These are phyloP conservation scores for Umbelopsis sp. DNA, from an alignment of 192 early-diverging fungal genomes.

Conservation along the genomic window DNA sequence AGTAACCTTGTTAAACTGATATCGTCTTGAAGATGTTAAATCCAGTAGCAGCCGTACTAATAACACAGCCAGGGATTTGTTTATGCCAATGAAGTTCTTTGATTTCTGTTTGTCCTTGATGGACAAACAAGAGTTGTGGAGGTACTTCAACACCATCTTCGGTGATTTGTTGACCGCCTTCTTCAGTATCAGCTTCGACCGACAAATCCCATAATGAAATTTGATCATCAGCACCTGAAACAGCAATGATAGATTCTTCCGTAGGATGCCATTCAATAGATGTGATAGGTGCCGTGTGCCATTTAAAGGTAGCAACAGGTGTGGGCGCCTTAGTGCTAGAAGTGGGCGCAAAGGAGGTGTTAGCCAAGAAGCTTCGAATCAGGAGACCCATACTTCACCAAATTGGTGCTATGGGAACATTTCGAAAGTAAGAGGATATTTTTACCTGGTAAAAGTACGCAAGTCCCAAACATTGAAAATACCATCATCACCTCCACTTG, in stretches of 20 bases:
- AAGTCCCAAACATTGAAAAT: slow-evolving; percentile 97
- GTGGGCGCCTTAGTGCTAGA: slow-evolving; percentile 45
- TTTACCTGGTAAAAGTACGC: slow-evolving; percentile 52
- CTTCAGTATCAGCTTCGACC: slow-evolving; percentile 94
- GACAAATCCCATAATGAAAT: slow-evolving; percentile 97
- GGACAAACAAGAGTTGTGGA: slow-evolving; percentile 92
- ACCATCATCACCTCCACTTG: slow-evolving; percentile 92
- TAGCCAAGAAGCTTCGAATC: background rate
- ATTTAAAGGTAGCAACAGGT: slow-evolving; percentile 92
- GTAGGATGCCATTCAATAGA: slow-evolving; percentile 97
- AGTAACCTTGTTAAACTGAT: slow-evolving; percentile 54
- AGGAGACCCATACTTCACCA: background rate
- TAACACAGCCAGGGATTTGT: slow-evolving; percentile 89
- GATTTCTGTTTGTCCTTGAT: slow-evolving; percentile 91
- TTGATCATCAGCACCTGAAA: slow-evolving; percentile 94
- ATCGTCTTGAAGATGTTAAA: slow-evolving; percentile 99
- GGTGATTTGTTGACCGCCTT: slow-evolving; percentile 54
- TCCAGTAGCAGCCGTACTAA: slow-evolving; percentile 83
- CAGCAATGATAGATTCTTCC: slow-evolving; percentile 90
- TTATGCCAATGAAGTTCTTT: slow-evolving; percentile 98
- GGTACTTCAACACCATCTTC: slow-evolving; percentile 82
- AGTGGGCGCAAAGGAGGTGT: background rate
- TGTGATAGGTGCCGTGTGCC: slow-evolving; percentile 91
- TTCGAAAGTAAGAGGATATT: background rate
- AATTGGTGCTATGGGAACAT: slow-evolving; percentile 21